A percentile compares a stretch with the other conserved stretches of the same genome.
Conservation (phyloP, 2,329 filamentous ascomycete genomes). For the Botrytis deweyae region DNA sequence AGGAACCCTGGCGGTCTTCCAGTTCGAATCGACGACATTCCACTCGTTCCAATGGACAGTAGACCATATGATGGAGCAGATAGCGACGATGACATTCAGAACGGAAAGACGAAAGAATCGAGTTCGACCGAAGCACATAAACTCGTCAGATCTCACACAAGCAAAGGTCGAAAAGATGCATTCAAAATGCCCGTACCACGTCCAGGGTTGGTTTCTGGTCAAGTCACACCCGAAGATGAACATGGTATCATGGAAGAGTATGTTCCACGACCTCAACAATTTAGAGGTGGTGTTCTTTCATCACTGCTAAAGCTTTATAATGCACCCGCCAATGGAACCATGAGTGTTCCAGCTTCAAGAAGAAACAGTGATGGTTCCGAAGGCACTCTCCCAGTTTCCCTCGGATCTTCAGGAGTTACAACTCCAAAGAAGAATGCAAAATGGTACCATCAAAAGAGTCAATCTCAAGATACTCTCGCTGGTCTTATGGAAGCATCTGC, state of each 20-base stretch:
- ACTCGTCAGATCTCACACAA: conserved; percentile 45
- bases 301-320: conserved; percentile 71
- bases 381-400: conserved; percentile 40
- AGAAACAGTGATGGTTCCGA: conserved; percentile 39
- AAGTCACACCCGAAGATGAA: conserved; percentile 46
- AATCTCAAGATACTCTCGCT: conserved; percentile 49
- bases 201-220: conserved; percentile 43
- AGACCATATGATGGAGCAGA: conserved; percentile 31
- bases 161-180: conserved; percentile 30
- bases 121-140: conserved; percentile 46
- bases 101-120: conserved; percentile 26
- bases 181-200: conserved; percentile 26
- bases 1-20: conserved; percentile 26
- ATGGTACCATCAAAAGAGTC: conserved; percentile 43
- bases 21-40: conserved; percentile 38
- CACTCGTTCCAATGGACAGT: conserved; percentile 35
- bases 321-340: conserved; percentile 42
- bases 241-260: conserved; percentile 55
- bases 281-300: conserved; percentile 71
- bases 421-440: conserved; percentile 37
- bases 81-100: conserved; percentile 32
- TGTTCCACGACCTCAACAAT: conserved; percentile 64
- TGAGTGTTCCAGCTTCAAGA: conserved; percentile 24
- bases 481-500: conserved; percentile 56
- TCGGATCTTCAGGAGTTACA: conserved; percentile 45